A percentile compares a stretch with the other conserved stretches of the same genome.
These are phyloP conservation scores for Clavaria fumosa DNA, from an alignment of 768 basidiomycete genomes.

Conservation along the genomic window DNA sequence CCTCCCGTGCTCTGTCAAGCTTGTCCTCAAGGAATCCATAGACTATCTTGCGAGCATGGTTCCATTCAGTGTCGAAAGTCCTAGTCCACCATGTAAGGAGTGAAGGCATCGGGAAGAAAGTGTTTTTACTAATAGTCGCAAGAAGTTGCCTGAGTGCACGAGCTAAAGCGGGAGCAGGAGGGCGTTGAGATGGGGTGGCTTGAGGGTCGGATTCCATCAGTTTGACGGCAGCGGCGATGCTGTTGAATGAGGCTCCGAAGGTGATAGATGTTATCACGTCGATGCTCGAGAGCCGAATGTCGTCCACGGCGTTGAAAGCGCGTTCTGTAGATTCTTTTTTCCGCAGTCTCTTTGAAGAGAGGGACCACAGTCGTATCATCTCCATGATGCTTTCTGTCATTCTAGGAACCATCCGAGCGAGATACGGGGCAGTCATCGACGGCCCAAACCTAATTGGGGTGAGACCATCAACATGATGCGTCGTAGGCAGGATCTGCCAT, in stretches of 20 bases:
- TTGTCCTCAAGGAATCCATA: neutral
- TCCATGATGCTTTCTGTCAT: constrained; percentile 1
- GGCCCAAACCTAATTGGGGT: neutral
- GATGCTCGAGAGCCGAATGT: too few species aligned
- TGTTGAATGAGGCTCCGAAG: constrained; percentile 1
- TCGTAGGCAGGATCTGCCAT: neutral
- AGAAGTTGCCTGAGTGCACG: neutral
- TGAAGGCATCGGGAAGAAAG: neutral
- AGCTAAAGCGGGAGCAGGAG: neutral
- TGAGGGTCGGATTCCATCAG: constrained; percentile 1
- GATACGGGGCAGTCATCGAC: constrained; percentile 1
- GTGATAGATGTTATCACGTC: constrained; percentile 1
- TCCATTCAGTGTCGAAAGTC: neutral
- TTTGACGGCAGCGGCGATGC: too few species aligned
- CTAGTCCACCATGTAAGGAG: neutral
- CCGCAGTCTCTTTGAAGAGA: neutral
- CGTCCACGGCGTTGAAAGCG: constrained; percentile 1
- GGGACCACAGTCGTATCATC: constrained; percentile 1
- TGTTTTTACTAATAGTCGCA: neutral
- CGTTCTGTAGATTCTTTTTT: neutral
- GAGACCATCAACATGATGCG: neutral
- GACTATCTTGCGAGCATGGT: neutral
- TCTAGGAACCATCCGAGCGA: neutral
- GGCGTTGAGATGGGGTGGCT: neutral
- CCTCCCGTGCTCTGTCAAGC: too few species aligned